These are phyloP conservation scores for Brassica balearica DNA, from an alignment of 441 rosid genomes.

Conservation along the genomic window DNA sequence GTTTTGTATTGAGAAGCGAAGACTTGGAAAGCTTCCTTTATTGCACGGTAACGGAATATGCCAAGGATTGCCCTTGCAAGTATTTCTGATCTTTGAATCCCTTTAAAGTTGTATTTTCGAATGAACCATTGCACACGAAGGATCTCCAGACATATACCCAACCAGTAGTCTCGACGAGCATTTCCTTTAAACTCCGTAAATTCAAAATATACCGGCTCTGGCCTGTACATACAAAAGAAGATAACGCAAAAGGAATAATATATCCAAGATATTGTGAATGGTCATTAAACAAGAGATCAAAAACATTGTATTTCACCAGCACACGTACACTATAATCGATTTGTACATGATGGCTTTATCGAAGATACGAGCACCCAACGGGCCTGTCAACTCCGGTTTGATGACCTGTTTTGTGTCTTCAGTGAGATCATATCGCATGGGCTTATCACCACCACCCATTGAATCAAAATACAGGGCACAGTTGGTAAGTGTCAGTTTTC, in stretches of 20 bases:
- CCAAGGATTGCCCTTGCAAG: constrained; percentile 79
- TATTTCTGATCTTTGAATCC: constrained; percentile 68
- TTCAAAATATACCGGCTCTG: constrained; percentile 84
- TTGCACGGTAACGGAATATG: constrained; percentile 75
- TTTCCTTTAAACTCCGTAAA: constrained; percentile 94
- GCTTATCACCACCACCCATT: constrained; percentile 89
- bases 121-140: constrained; percentile 73
- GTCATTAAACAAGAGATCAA: constrained; percentile 29
- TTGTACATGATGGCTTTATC: constrained; percentile 97
- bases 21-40: constrained; percentile 76
- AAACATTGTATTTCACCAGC: constrained; percentile 31
- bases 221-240: constrained; percentile 48
- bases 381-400: constrained; percentile 92
- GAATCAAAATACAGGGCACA: constrained; percentile 85
- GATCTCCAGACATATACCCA: constrained; percentile 82
- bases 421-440: constrained; percentile 80
- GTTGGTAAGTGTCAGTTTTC: constrained; percentile 85
- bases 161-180: constrained; percentile 91
- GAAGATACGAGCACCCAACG: constrained; percentile 92
- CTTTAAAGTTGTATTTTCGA: constrained; percentile 66
- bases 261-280: constrained; percentile 18
- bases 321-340: constrained; percentile 70
- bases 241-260: constrained; percentile 23
- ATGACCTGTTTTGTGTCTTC: constrained; percentile 79
- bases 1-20: constrained; percentile 85